Evolutionary conservation across 2,329 filamentous ascomycete species (phyloP).

Genomic region (Cadophora luteo-olivacea): DNA sequence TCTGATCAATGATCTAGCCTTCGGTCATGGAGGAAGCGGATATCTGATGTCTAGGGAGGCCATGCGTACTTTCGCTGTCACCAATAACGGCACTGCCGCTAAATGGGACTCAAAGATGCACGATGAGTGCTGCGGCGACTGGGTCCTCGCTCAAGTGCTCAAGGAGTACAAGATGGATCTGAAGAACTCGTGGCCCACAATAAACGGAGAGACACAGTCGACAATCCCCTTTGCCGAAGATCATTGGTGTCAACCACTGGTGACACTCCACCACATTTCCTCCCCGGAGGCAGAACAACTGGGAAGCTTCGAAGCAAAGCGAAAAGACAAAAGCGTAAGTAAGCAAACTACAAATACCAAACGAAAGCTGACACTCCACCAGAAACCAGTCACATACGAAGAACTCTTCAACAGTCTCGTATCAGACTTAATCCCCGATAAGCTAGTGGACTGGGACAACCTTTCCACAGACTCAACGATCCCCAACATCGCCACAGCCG

Average conservation of each 20-base stretch:
- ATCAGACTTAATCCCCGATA: slow-evolving; percentile 47
- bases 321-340: slow-evolving; percentile 23
- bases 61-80: slow-evolving; percentile 54
- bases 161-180: slow-evolving; percentile 51
- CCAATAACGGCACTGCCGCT: slow-evolving; percentile 52
- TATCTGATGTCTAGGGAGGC: slow-evolving; percentile 58
- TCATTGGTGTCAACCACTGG: slow-evolving; percentile 60
- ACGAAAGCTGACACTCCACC: neutral
- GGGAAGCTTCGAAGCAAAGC: slow-evolving; percentile 51
- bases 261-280: slow-evolving; percentile 63
- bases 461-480: slow-evolving; percentile 32
- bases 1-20: slow-evolving; percentile 51
- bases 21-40: slow-evolving; percentile 63
- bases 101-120: slow-evolving; percentile 52
- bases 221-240: slow-evolving; percentile 53
- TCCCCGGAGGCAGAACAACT: slow-evolving; percentile 48
- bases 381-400: slow-evolving; percentile 43
- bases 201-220: slow-evolving; percentile 61
- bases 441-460: slow-evolving; percentile 55
- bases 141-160: slow-evolving; percentile 54
- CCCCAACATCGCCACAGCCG: slow-evolving; percentile 5
- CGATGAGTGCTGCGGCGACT: slow-evolving; percentile 59
- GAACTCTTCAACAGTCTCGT: slow-evolving; percentile 59
- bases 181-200: slow-evolving; percentile 56
- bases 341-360: neutral